A percentile compares a stretch with the other conserved stretches of the same genome.
phyloP scores from a whole-genome alignment of 2,329 filamentous ascomycete genomes.

The Penicillium sumatraense region DNA sequence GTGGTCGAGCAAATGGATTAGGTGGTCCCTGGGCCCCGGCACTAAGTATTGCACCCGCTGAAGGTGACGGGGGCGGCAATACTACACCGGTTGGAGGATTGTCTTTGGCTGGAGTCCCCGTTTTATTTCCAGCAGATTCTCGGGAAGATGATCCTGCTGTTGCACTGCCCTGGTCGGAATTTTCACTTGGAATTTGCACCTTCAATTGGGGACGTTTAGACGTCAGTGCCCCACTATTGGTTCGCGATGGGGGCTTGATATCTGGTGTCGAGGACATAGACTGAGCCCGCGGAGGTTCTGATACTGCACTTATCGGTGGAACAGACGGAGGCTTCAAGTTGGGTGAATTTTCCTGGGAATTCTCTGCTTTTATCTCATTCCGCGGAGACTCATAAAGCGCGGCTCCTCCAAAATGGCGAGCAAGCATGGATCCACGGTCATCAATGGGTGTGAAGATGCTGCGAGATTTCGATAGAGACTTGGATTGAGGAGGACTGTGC shows the following conservation, averaged over 20 bases:
- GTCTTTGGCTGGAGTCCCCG: conserved; percentile 63
- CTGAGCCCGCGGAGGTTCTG: conserved; percentile 51
- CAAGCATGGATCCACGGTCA: conserved; percentile 84
- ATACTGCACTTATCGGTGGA: conserved; percentile 59
- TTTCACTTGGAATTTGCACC: conserved; percentile 92
- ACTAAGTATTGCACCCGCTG: conserved; percentile 80
- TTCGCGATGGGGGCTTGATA: conserved; percentile 73
- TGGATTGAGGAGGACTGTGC: conserved; percentile 57
- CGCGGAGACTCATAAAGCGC: conserved; percentile 56
- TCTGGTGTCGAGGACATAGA: conserved; percentile 69
- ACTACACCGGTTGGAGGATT: conserved; percentile 73
- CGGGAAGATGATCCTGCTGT: conserved; percentile 72
- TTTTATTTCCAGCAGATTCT: conserved; percentile 64
- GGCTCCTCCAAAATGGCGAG: conserved; percentile 76
- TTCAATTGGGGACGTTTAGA: conserved; percentile 81
- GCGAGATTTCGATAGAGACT: conserved; percentile 72
- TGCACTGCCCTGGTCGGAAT: conserved; percentile 74
- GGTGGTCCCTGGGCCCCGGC: conserved; percentile 90
- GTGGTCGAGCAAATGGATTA: conserved; percentile 91
- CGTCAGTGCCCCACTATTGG: conserved; percentile 72
- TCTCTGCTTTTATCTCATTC: conserved; percentile 47
- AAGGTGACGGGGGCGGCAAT: conserved; percentile 89
- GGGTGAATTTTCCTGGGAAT: conserved; percentile 47
- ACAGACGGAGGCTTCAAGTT: conserved; percentile 56
- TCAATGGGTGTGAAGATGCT: conserved; percentile 99